Conservation (phyloP, 2,329 filamentous ascomycete genomes). For the Sarocladiaceae sp. region DNA sequence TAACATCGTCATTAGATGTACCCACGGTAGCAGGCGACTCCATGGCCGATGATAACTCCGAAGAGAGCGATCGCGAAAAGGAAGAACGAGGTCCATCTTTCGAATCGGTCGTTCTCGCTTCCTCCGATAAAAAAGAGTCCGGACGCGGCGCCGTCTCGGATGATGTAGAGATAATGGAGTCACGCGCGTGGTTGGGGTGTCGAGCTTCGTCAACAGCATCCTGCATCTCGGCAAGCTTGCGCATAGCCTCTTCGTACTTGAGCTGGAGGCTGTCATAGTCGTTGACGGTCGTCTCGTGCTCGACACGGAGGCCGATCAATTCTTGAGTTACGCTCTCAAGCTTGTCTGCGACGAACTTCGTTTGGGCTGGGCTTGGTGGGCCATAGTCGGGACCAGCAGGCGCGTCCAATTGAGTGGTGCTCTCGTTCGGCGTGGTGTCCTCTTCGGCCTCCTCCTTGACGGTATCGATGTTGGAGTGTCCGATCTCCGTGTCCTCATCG, state of each 20-base stretch:
- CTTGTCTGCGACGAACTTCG: constrained; percentile 85
- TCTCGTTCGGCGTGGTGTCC: constrained; percentile 13
- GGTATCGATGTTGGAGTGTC: constrained; percentile 23
- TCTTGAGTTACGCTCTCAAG: constrained; percentile 89
- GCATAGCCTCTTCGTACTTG: constrained; percentile 89
- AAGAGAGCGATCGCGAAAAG: constrained; percentile 80
- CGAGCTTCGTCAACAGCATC: constrained; percentile 77
- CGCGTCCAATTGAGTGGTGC: constrained; percentile 11
- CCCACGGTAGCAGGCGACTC: constrained; percentile 66
- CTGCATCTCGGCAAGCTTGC: constrained; percentile 77
- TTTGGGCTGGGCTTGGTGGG: constrained; percentile 71
- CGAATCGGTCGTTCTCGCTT: constrained; percentile 49
- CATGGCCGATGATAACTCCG: constrained; percentile 86
- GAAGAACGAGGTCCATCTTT: constrained; percentile 66
- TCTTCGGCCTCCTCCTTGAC: constrained; percentile 29
- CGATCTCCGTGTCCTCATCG: constrained; percentile 35
- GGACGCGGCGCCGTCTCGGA: constrained; percentile 45
- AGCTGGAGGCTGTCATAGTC: constrained; percentile 78
- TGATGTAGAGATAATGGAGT: constrained; percentile 52
- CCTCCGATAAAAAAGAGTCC: constrained; percentile 79
- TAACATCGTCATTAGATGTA: constrained; percentile 53
- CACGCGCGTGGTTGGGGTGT: constrained; percentile 51
- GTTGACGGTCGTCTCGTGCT: constrained; percentile 79
- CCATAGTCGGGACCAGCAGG: constrained; percentile 18
- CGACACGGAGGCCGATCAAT: constrained; percentile 81